A percentile compares a stretch with the other conserved stretches of the same genome.
Evolutionary conservation across 2,329 filamentous ascomycete species (phyloP).

Genomic region (Fusarium xylarioides): DNA sequence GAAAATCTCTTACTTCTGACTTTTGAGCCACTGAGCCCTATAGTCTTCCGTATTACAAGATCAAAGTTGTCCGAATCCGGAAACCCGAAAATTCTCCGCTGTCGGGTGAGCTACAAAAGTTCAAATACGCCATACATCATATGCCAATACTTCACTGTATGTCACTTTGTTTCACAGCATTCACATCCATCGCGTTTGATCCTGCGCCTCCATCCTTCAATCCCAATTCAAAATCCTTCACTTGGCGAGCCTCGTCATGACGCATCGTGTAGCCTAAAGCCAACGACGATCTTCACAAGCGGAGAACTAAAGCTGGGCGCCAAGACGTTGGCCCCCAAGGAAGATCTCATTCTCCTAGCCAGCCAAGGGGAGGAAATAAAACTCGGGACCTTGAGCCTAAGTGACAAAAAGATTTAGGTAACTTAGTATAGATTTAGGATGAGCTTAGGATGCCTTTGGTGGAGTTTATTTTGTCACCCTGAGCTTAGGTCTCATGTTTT

Average conservation of each 20-base stretch:
- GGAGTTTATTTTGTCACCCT: too few relatives aligned
- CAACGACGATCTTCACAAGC: not conserved
- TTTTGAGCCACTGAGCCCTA: too few relatives aligned
- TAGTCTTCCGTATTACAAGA: too few relatives aligned
- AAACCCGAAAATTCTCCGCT: not conserved
- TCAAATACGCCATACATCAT: not conserved
- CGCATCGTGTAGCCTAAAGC: not conserved
- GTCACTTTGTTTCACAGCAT: not conserved
- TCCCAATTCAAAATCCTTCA: not conserved
- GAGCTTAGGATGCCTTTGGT: too few relatives aligned
- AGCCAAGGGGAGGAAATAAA: too few relatives aligned
- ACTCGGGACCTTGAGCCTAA: too few relatives aligned
- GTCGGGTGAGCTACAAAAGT: not conserved
- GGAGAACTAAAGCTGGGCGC: not conserved
- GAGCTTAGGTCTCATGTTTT: too few relatives aligned
- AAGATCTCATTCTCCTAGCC: not conserved
- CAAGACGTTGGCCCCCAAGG: not conserved
- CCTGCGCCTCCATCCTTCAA: not conserved
- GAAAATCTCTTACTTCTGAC: too few relatives aligned
- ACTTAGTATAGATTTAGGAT: too few relatives aligned
- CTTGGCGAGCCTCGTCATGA: not conserved
- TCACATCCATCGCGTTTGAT: not conserved
- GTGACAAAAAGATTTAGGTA: too few relatives aligned
- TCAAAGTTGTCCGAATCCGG: too few relatives aligned
- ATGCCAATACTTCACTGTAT: rapidly evolving